Base-by-base conservation (phyloP, 2,329 filamentous ascomycete genomes). In the Mycogone perniciosa region DNA sequence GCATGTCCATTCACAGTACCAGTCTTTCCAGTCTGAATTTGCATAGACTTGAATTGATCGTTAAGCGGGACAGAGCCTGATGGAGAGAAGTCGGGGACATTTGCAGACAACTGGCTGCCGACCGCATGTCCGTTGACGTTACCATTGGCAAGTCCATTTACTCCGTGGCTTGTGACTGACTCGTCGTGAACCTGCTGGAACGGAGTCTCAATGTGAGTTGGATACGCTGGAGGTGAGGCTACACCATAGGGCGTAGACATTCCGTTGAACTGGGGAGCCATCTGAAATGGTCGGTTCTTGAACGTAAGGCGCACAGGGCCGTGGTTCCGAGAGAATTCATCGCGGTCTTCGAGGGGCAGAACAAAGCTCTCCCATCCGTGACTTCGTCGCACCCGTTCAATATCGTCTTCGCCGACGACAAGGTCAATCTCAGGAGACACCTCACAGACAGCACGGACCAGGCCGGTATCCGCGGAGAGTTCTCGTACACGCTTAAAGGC, bases 291-390 rank as follows among this genome's bases (percentile, higher is more conserved):
- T 31, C 65, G 61, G 57, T 65, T 70, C 57, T 69, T 70, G 57
- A 63, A 68, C 5, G 64, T 65, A 31, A 68, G 39, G 38, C 67
- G 72, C 40, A 67, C 64, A 31, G 79, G 79, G 4, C 90, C 90
- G 13, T 86, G 79, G 60, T 86, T 87, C 64, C 86, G 88, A 37
- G 88, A 88, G 20, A 81, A 77, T 39, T 82, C 76, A 58, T 90
- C 82, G 55, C 92, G 85, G 55, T 89, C 80, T 9, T 84, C 78
- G 62, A 84, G 76, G 2, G 81, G 79, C 52, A 95, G 70, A 20
- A 96, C 80, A 76, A 89, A 97, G 57, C 84, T 81, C 58, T 86
- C 77, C 89, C 90, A 96, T 29, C 81, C 83, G 20, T 89, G 79
- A 29, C 80, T 79, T 53, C 82, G 81, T 46, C 93, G 86, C 42